A percentile compares a stretch with the other conserved stretches of the same genome.
Evolutionary conservation across 805 yeast genomes (phyloP).

Genomic region (Starmerella vaccinii): DNA sequence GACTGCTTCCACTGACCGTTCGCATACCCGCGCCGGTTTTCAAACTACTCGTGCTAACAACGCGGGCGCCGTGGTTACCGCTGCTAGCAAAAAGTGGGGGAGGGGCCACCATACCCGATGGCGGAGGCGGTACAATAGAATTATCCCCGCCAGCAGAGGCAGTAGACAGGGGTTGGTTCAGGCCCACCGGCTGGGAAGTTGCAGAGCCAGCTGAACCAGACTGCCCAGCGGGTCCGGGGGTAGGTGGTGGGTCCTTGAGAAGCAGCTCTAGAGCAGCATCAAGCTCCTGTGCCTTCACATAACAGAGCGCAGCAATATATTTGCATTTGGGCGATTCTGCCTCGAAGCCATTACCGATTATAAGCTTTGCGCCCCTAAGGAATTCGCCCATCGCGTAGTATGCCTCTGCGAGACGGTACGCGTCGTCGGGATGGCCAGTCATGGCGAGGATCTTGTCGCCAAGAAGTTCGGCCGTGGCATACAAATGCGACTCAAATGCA

Average conservation of each 20-base stretch:
- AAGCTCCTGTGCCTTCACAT: conserved; percentile 39
- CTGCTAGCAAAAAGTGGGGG: background rate
- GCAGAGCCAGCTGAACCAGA: background rate
- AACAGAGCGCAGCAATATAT: conserved; percentile 66
- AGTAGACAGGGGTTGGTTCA: no score
- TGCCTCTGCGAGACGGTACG: conserved; percentile 93
- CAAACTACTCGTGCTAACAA: conserved; percentile 20
- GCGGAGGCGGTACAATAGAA: background rate
- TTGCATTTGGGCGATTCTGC: conserved; percentile 54
- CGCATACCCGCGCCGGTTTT: conserved; percentile 16
- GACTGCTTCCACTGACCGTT: conserved; percentile 17
- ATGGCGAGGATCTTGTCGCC: conserved; percentile 83
- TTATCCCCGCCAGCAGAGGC: background rate
- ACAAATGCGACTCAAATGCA: conserved; percentile 85
- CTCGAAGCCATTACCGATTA: conserved; percentile 41
- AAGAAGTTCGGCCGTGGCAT: conserved; percentile 76
- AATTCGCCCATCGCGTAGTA: conserved; percentile 66
- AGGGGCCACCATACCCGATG: background rate
- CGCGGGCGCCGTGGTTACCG: conserved; percentile 9
- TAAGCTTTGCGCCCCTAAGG: conserved; percentile 63
- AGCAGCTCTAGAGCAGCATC: conserved; percentile 82
- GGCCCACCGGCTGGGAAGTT: background rate
- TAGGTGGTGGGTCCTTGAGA: background rate
- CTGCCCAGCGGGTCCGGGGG: background rate
- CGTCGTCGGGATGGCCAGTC: conserved; percentile 81